Percentiles rank a stretch among this genome's conserved stretches.
Conservation (phyloP, 495 filamentous ascomycete species). For the Hypoxylon rickii region DNA sequence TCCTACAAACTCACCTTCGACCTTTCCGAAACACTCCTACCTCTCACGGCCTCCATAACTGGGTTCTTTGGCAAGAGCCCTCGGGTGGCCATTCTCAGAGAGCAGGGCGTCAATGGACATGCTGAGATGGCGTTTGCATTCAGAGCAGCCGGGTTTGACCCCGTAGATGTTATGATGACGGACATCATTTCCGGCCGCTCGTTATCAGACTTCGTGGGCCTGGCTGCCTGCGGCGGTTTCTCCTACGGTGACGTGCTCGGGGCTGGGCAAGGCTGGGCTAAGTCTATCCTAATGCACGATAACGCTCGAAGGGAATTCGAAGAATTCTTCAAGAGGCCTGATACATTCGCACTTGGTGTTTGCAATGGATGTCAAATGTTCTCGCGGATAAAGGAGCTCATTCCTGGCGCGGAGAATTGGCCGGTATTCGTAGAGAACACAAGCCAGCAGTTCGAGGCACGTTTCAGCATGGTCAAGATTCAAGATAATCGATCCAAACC, state of each 20-base stretch:
- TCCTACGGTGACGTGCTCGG: constrained; percentile 96
- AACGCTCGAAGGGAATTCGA: constrained; percentile 77
- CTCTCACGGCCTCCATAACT: constrained; percentile 66
- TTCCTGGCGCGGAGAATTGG: constrained; percentile 85
- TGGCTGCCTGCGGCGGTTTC: constrained; percentile 96
- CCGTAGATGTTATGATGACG: constrained; percentile 96
- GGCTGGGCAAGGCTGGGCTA: constrained; percentile 96
- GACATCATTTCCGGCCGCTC: constrained; percentile 82
- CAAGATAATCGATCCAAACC: constrained; percentile 61
- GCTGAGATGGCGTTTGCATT: constrained; percentile 98
- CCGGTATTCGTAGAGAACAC: constrained; percentile 85
- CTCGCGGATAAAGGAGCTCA: constrained; percentile 76
- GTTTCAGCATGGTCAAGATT: constrained; percentile 87
- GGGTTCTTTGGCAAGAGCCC: constrained; percentile 75
- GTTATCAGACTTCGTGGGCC: constrained; percentile 78
- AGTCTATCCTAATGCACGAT: constrained; percentile 83
- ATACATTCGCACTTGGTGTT: constrained; percentile 92
- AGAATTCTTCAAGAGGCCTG: constrained; percentile 81
- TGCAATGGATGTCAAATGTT: constrained; percentile 99
- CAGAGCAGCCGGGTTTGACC: constrained; percentile 84
- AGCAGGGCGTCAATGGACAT: constrained; percentile 94
- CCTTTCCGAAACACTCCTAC: constrained; percentile 74
- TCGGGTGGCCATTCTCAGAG: constrained; percentile 89
- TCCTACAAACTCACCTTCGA: constrained; percentile 84
- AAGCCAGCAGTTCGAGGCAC: constrained; percentile 90